Evolutionary conservation across 176 grass and related monocot genomes (phyloP).

Genomic region (Carex littledalei): DNA sequence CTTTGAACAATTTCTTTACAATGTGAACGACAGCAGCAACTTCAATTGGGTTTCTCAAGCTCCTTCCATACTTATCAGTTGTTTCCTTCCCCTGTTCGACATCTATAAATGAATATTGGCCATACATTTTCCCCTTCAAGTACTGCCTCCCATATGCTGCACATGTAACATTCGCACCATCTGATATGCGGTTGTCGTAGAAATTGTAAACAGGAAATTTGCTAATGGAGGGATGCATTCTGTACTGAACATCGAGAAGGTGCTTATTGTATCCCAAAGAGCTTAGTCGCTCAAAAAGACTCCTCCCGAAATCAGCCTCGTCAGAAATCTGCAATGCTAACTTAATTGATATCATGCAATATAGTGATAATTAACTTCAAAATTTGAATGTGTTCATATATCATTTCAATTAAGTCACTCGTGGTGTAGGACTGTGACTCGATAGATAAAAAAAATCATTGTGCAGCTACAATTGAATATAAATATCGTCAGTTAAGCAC

Average conservation of each 20-base stretch:
- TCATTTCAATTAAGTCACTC: neutral
- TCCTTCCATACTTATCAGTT: constrained; percentile 22
- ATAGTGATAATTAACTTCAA: neutral
- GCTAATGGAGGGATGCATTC: constrained; percentile 75
- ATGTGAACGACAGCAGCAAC: constrained; percentile 39
- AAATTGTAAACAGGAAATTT: constrained; percentile 52
- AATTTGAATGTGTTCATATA: neutral
- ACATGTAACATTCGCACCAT: constrained; percentile 47
- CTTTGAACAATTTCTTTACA: constrained; percentile 41
- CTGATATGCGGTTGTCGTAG: constrained; percentile 30
- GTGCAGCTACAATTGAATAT: neutral
- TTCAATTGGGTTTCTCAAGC: constrained; percentile 51
- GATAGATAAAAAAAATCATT: neutral
- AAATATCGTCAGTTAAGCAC: neutral
- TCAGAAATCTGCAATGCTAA: constrained; percentile 30
- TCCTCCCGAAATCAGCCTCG: constrained; percentile 47
- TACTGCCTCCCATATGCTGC: constrained; percentile 24
- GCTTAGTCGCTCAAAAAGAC: constrained; percentile 55
- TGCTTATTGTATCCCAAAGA: constrained; percentile 55
- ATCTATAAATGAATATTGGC: constrained; percentile 68
- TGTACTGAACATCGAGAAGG: constrained; percentile 68
- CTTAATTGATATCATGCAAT: neutral
- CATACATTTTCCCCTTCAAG: constrained; percentile 41
- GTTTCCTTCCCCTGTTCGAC: constrained; percentile 41
- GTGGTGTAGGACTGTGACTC: neutral